Evolutionary conservation across 345 rosid genomes (phyloP), one percentile per base, ranked within the genome.

Genomic region (Bretschneidera sinensis): DNA sequence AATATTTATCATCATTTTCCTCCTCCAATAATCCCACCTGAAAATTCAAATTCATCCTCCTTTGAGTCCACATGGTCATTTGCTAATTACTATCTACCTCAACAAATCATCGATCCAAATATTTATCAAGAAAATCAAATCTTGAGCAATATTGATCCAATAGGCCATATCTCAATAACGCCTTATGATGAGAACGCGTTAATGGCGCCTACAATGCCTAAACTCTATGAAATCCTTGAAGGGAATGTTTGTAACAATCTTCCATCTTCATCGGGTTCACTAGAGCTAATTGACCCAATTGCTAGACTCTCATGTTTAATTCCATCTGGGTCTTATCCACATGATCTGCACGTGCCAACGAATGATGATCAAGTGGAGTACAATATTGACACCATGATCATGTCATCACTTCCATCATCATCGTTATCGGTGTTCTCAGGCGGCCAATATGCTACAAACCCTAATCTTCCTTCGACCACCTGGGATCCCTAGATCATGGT

Each of bases 381-480:
- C 72, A 76, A 79, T 54, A n/a, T n/a, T n/a, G 85, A 88, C 66
- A 76, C 82, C 54, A 82, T 85, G 78, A 69, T 81, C 65, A 71
- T 81, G 63, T 69, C 76, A 11, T 47, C 79, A 5, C 64, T 76
- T 35, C 72, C 85, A 2, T 74, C 86, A 10, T 74, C 79, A 6
- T 71, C 78, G 15, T 50, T 66, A 39, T 62, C 85, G 24, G 69
- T 82, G 60, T 65, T 72, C 31, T 70, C 85, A 62, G 64, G 69
- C 63, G 71, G 74, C 7, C 83, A 80, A 62, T 81, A 71, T 62
- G 72, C 63, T 68, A 63, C 75, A 69, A 82, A 82, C 90, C 88
- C 88, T 76, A 80, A 63, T 67, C 62, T 67, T 74, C 61, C 82
- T 51, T 60, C 79, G 19, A 45, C 22, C 66, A 71, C 81, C 79